Evolutionary conservation across 2,329 filamentous ascomycete species (phyloP).

Genomic region (Paraphoma chrysanthemicola): DNA sequence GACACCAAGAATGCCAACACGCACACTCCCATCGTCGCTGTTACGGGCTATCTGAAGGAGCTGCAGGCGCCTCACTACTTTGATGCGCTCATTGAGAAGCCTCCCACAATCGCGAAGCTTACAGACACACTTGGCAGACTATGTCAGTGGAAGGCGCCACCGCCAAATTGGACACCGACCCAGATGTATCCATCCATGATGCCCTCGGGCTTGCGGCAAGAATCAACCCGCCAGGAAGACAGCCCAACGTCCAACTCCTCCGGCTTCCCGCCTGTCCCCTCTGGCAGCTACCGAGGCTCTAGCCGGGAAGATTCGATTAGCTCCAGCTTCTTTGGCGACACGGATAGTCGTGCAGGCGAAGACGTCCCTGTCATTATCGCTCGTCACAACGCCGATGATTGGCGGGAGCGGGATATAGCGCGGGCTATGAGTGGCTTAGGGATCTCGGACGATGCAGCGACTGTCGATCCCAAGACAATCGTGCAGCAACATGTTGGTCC

Average conservation of each 20-base stretch:
- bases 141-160: constrained; percentile 91
- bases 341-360: constrained; percentile 75
- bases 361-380: constrained; percentile 79
- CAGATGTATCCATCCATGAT: constrained; percentile 55
- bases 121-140: constrained; percentile 85
- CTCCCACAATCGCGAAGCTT: constrained; percentile 89
- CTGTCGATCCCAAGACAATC: constrained; percentile 41
- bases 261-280: constrained; percentile 73
- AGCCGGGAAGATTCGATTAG: constrained; percentile 89
- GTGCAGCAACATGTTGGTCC: constrained; percentile 42
- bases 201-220: constrained; percentile 68
- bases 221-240: constrained; percentile 71
- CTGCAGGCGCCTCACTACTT: constrained; percentile 95
- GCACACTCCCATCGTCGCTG: constrained; percentile 92
- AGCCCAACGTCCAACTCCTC: constrained; percentile 83
- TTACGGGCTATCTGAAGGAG: constrained; percentile 98
- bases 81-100: constrained; percentile 94
- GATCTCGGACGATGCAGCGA: constrained; percentile 70
- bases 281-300: constrained; percentile 78
- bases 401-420: constrained; percentile 67
- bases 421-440: constrained; percentile 70
- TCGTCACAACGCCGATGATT: constrained; percentile 76
- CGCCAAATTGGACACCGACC: constrained; percentile 61
- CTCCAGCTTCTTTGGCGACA: constrained; percentile 86
- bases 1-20: constrained; percentile 96